Evolutionary conservation across 1,284 basidiomycete genomes (phyloP).

Genomic region (Malassezia sp.): DNA sequence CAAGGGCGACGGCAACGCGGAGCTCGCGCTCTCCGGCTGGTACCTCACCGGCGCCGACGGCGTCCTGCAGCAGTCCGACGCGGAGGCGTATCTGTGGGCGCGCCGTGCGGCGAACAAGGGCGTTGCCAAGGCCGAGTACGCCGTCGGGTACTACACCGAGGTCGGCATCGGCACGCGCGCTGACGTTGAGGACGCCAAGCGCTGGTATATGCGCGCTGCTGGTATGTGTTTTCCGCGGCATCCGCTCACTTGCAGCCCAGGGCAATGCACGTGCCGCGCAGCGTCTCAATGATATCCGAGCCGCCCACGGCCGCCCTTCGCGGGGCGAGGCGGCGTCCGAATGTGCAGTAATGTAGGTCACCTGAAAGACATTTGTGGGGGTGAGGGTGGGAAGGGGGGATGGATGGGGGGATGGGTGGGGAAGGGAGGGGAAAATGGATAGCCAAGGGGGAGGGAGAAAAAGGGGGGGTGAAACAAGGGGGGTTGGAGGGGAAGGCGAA

Average conservation of each 20-base stretch:
- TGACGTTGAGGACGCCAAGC: conserved; percentile 86
- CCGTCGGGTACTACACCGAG: conserved; percentile 84
- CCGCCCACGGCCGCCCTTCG: conserved; percentile 23
- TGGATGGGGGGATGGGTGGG: too few relatives aligned
- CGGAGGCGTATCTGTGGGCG: conserved; percentile 70
- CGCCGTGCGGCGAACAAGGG: conserved; percentile 49
- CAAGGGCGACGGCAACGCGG: conserved; percentile 84
- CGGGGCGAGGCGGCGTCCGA: conserved; percentile 33
- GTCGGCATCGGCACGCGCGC: conserved; percentile 94
- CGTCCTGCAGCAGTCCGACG: conserved; percentile 90
- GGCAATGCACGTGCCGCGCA: conserved; percentile 91
- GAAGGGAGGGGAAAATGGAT: too few relatives aligned
- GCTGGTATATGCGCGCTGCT: conserved; percentile 82
- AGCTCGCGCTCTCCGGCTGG: conserved; percentile 92
- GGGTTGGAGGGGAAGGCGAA: too few relatives aligned
- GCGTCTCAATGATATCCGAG: conserved; percentile 64
- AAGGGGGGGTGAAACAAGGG: too few relatives aligned
- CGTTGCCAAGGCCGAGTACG: conserved; percentile 56
- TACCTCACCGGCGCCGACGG: conserved; percentile 73
- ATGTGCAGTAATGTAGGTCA: conserved; percentile 28
- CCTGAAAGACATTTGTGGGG: too few relatives aligned
- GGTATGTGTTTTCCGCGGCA: too few relatives aligned
- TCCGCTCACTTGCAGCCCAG: too few relatives aligned
- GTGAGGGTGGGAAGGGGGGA: too few relatives aligned
- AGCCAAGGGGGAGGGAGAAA: too few relatives aligned